Base-by-base conservation (phyloP, 2,329 filamentous ascomycete genomes). In the Ramichloridium luteum region DNA sequence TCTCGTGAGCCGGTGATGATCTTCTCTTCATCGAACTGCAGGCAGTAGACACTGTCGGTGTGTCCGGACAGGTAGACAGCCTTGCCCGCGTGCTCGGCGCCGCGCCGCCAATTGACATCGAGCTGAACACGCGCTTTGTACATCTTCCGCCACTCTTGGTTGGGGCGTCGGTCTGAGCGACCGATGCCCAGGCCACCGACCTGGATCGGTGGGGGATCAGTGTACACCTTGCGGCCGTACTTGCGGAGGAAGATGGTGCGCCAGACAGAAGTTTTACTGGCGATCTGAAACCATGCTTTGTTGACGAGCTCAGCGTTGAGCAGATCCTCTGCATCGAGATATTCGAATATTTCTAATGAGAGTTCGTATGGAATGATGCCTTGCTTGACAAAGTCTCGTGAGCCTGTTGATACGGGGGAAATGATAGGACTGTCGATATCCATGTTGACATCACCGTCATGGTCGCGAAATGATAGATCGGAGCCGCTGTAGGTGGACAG, bases 1-100 rank as follows among this genome's bases (percentile, higher is more conserved):
- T 98, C 90, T 40, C 90, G 78, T 6, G 88, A 94, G 16, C 90
- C 90, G 3, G 90, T 96, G 44, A 98, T 86, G 51, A 96, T 93
- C 59, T 96, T 98, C 53, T 80, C 69, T 78, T 96, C 88, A 55
- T 98, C 90, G 54, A 96, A 98, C 53, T 98, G 90, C 35, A 93
- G 73, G 57, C 90, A 98, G 61, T 98, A 98, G 35, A 98, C 92
- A 44, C 85, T 94, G 56, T 98, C 90, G 15, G 77, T 77, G 55
- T 98, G 90, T 2, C 90, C 90, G 48, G 90, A 84, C 13, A 98
- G 69, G 56, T 94, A 96, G 34, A 93, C 75, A 1, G 84, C 78
- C 27, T 74, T 77, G 6, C 85, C 82, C 43, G 77, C 76, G 34
- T 46, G 34, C 14, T 81, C 80, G 30, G 76, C 64, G 47, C 73